A percentile compares a stretch with the other conserved stretches of the same genome.
Conservation (phyloP, 1,139 yeast genomes). For the Candida tunisiensis region DNA sequence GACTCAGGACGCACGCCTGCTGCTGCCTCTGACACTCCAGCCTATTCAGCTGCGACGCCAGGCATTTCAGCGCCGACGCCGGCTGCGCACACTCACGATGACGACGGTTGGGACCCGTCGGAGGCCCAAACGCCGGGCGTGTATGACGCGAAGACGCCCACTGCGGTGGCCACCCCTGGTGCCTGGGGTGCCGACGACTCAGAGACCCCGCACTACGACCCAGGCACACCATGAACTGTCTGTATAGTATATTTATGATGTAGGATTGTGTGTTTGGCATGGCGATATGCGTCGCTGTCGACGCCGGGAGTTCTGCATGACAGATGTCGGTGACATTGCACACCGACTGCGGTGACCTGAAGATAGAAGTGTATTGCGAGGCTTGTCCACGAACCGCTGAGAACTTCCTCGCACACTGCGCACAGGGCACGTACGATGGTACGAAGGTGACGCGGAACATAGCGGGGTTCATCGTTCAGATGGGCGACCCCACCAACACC, state of each 20-base stretch:
- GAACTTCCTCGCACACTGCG: slow-evolving; percentile 33
- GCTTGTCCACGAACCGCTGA: slow-evolving; percentile 23
- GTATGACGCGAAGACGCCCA: slow-evolving; percentile 25
- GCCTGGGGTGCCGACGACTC: slow-evolving; percentile 19
- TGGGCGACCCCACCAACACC: slow-evolving; percentile 33
- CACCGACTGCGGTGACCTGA: slow-evolving; percentile 24
- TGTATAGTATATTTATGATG: not conserved
- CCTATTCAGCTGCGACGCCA: slow-evolving; percentile 18
- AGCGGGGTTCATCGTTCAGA: slow-evolving; percentile 27
- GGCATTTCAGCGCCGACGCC: slow-evolving; percentile 18
- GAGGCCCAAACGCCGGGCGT: slow-evolving; percentile 27
- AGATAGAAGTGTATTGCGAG: slow-evolving; percentile 25
- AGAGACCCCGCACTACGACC: slow-evolving; percentile 20
- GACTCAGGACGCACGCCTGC: slow-evolving; percentile 14
- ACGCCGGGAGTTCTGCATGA: not conserved
- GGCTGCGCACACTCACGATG: slow-evolving; percentile 24
- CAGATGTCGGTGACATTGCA: slow-evolving; percentile 5
- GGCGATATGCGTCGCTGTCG: not conserved
- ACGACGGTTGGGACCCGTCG: slow-evolving; percentile 11
- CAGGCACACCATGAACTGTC: slow-evolving; percentile 15
- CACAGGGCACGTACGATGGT: slow-evolving; percentile 26
- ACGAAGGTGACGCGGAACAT: slow-evolving; percentile 27
- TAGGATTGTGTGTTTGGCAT: not conserved
- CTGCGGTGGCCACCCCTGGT: slow-evolving; percentile 23
- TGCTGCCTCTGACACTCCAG: slow-evolving; percentile 16